Base-by-base conservation (phyloP, 2,329 filamentous ascomycete genomes). In the Fusarium sp. region DNA sequence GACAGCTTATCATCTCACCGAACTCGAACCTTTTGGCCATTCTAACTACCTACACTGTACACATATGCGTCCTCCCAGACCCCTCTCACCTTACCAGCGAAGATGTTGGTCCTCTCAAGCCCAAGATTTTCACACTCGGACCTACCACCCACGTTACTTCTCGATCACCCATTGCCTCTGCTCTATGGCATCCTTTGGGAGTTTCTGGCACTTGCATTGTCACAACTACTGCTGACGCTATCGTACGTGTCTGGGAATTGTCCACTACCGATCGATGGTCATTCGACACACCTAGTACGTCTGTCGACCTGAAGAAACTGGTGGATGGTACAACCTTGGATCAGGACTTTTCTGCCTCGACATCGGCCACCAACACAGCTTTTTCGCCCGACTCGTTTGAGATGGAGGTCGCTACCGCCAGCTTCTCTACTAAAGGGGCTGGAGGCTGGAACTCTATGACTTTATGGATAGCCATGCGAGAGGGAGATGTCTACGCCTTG, bases 361-460 rank as follows among this genome's bases (percentile, higher is more conserved):
- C 86, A 20, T 90, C 90, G 65, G 87, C 90, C 9, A 90, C 88
- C 43, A 93, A 89, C 76, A 93, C 91, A 71, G 90, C 89, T 11
- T 98, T 97, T 73, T 97, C 94, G 1, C 92, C 94, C 0, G 94
- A 98, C 76, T 88, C 88, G 3, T 90, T 96, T 61, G 94, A 98
- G 76, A 97, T 99, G 90, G 92, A 97, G 75, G 93, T 97, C 22
- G 93, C 94, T 6, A 90, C 94, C 3, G 94, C 94, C 50, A 92
- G 90, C 76, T 99, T 99, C 80, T 83, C 85, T 35, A 82, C 82
- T 14, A 84, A 85, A 67, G 84, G 83, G 35, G 87, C 87, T 8
- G 95, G 94, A 15, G 94, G 94, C 54, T 99, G 96, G 96, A 92
- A 94, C 9, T 89, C 94, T 11, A 97, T 97, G 92, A 98, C 96